phyloP scores from a whole-genome alignment of 192 early-diverging fungal genomes.

The Chytriomyces sp. region DNA sequence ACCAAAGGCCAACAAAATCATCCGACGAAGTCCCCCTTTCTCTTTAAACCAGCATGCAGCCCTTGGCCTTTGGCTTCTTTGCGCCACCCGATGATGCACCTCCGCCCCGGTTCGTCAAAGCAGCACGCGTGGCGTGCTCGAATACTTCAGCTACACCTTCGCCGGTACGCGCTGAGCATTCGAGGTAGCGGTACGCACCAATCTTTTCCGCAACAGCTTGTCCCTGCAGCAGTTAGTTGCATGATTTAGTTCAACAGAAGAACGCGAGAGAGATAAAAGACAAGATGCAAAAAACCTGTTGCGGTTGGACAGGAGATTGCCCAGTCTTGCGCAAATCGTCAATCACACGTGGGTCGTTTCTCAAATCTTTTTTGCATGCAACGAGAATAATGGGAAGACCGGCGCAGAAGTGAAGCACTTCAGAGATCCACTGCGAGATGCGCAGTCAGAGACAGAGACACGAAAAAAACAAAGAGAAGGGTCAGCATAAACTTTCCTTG shows the following conservation, averaged over 20 bases:
- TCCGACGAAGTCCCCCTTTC: too few relatives aligned
- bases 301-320: slow-evolving; percentile 74
- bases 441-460: background rate
- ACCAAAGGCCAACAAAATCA: too few relatives aligned
- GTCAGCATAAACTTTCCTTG: background rate
- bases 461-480: background rate
- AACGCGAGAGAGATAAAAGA: too few relatives aligned
- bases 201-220: slow-evolving; percentile 74
- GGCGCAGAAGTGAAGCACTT: slow-evolving; percentile 85
- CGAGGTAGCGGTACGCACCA: slow-evolving; percentile 80
- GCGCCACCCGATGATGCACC: slow-evolving; percentile 17
- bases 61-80: slow-evolving; percentile 8
- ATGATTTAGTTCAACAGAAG: too few relatives aligned
- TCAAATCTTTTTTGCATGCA: slow-evolving; percentile 87
- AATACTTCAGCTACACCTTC: slow-evolving; percentile 86
- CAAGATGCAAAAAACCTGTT: slow-evolving; percentile 55
- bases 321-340: slow-evolving; percentile 75
- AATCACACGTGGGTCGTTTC: slow-evolving; percentile 78
- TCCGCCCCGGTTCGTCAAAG: slow-evolving; percentile 49
- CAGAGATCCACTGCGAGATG: slow-evolving; percentile 77
- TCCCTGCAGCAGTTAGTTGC: slow-evolving; percentile 50
- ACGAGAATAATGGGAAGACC: slow-evolving; percentile 85
- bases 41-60: slow-evolving; percentile 29
- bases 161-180: slow-evolving; percentile 84
- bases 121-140: slow-evolving; percentile 84